Conservation (phyloP, 2,329 filamentous ascomycete genomes). For the Colletotrichum camelliae region DNA sequence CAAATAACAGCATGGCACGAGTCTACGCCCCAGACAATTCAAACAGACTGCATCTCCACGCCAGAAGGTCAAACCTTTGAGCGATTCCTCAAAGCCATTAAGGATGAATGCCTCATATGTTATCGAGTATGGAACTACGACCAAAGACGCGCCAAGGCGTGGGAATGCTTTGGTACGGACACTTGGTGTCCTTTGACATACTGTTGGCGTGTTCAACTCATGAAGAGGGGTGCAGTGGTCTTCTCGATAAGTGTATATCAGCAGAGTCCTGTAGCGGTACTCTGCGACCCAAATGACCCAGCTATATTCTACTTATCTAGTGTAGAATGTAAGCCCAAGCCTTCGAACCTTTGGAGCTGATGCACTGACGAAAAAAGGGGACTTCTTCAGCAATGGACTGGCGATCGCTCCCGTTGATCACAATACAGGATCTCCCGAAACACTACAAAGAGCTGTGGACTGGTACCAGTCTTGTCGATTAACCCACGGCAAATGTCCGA, state of each 20-base stretch:
- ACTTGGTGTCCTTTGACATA: neutral
- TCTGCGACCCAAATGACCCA: rapidly evolving
- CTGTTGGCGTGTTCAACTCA: too few species aligned
- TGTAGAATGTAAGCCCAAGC: neutral
- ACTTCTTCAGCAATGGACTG: neutral
- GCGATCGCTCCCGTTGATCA: neutral
- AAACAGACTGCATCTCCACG: neutral
- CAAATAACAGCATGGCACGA: neutral
- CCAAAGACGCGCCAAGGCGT: neutral
- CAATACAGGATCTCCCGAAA: neutral
- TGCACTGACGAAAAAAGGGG: neutral
- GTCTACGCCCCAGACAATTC: neutral
- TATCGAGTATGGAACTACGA: neutral
- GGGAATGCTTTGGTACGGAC: neutral
- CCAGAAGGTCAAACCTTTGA: neutral
- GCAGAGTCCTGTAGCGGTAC: neutral
- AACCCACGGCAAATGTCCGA: neutral
- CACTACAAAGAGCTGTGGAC: neutral
- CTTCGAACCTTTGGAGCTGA: neutral
- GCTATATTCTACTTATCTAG: rapidly evolving
- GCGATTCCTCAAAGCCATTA: neutral
- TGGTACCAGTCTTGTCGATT: neutral
- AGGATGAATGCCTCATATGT: neutral
- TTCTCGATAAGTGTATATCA: rapidly evolving
- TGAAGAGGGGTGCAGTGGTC: rapidly evolving